Evolutionary conservation across 2,329 filamentous ascomycete genomes (phyloP).

Genomic region (Neonectria coccinea): DNA sequence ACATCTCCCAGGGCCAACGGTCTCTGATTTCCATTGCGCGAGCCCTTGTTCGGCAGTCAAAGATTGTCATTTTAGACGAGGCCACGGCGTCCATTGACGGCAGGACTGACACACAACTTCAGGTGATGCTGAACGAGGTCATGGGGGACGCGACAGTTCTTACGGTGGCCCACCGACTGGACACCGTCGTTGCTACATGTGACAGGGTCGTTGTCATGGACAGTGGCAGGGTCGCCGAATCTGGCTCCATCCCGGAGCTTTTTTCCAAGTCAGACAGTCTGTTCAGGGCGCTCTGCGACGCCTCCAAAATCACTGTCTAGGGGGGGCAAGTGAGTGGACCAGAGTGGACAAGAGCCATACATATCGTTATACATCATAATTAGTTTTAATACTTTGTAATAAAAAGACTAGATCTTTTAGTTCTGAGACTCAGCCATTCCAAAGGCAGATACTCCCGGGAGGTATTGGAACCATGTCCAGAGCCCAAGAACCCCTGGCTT

Average conservation of each 20-base stretch:
- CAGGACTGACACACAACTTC: constrained; percentile 22
- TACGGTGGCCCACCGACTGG: constrained; percentile 37
- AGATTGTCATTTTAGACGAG: constrained; percentile 25
- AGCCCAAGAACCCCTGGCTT: not conserved
- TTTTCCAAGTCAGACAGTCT: not conserved
- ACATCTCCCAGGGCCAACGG: constrained; percentile 30
- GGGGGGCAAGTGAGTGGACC: not conserved
- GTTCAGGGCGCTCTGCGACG: not conserved
- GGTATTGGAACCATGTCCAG: not conserved
- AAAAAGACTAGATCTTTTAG: not conserved
- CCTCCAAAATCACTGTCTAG: not conserved
- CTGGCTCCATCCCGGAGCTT: constrained; percentile 13
- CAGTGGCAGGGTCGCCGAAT: constrained; percentile 32
- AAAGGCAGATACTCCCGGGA: not conserved
- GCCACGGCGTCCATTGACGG: constrained; percentile 24
- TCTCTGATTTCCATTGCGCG: constrained; percentile 29
- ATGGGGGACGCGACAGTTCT: constrained; percentile 32
- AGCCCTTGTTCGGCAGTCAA: constrained; percentile 25
- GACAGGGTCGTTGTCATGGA: constrained; percentile 37
- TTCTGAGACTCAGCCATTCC: not conserved
- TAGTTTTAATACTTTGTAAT: not conserved
- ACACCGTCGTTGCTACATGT: constrained; percentile 39
- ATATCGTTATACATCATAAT: not conserved
- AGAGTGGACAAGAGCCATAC: not conserved
- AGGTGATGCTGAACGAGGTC: constrained; percentile 12